Evolutionary conservation across 208 protist genomes (phyloP).

Genomic region (Strigomonas oncopelti): DNA sequence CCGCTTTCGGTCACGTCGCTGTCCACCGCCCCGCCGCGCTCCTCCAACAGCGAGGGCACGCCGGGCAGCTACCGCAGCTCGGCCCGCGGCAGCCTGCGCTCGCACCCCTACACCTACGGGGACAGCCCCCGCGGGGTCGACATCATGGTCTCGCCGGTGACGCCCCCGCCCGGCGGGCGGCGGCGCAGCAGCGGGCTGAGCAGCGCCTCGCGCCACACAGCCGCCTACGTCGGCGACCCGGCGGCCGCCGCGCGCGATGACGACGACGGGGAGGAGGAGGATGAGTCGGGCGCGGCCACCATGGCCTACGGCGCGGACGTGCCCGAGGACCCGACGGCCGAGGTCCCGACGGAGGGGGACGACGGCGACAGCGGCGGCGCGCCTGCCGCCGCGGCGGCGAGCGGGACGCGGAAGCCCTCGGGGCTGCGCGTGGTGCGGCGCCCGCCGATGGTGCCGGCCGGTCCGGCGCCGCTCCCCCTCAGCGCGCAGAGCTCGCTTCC

Average conservation of each 20-base stretch:
- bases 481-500: constrained; percentile 1
- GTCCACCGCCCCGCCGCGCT: not conserved
- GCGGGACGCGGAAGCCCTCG: not conserved
- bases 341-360: not conserved
- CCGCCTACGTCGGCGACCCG: not conserved
- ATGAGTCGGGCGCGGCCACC: not conserved
- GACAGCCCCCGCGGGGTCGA: constrained; percentile 5
- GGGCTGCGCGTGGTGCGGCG: constrained; percentile 11
- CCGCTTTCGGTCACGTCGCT: not conserved
- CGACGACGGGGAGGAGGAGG: constrained; percentile 4
- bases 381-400: not conserved
- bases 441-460: constrained; percentile 15
- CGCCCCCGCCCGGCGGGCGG: not conserved
- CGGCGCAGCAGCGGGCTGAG: not conserved
- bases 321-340: not conserved
- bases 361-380: not conserved
- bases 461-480: not conserved
- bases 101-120: not conserved
- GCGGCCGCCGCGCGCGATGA: not conserved
- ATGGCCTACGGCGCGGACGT: not conserved
- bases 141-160: constrained; percentile 11
- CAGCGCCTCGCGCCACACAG: not conserved
- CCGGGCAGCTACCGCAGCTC: not conserved
- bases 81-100: not conserved
- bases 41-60: not conserved